Evolutionary conservation across 805 yeast species (phyloP), one percentile per base, ranked within the genome.

Genomic region (Ogataea methylovora): DNA sequence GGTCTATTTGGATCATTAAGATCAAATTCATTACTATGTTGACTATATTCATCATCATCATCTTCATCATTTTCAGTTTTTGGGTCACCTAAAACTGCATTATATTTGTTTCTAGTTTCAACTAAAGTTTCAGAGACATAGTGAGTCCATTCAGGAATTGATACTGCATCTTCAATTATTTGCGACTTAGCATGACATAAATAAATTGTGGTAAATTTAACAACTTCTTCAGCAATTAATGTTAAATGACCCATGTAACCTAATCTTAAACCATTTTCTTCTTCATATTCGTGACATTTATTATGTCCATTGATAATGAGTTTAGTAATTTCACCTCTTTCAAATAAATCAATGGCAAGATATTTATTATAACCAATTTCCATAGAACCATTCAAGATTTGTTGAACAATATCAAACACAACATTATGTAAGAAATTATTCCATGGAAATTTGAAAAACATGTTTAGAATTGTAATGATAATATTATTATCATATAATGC

Each of bases 191-290:
- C 56, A 40, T 75, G 82, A 7, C 81, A 77, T 25, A 76, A 67
- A 46, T 74, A 75, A 13, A 76, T 55, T n/a, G 70, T 66, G 8
- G 65, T 61, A 56, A 92, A 92, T 54, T 92, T 92, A 32, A 87
- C 95, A 30, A 92, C 87, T 55, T 92, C 98, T 55, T 92, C 98
- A 33, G 95, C 87, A 37, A 92, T 85, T 33, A 92, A 64, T 6
- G 94, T 86, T 43, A 92, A 61, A 55, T 92, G 98, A n/a, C 98
- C 98, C 86, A 88, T 87, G 53, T 86, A 92, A 0, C 98, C 98
- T 26, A 88, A 73, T 36, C 94, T 70, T 27, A 84, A 71, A 4
- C 76, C 75, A 12, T 67, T 65, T 37, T 62, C 62, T 42, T 68
- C 71, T 53, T 84, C 84, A 48, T 76, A 72, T 24, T 69, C 69